Evolutionary conservation across 495 filamentous ascomycete species (phyloP).

Genomic region (Parachaetomium inaequale): DNA sequence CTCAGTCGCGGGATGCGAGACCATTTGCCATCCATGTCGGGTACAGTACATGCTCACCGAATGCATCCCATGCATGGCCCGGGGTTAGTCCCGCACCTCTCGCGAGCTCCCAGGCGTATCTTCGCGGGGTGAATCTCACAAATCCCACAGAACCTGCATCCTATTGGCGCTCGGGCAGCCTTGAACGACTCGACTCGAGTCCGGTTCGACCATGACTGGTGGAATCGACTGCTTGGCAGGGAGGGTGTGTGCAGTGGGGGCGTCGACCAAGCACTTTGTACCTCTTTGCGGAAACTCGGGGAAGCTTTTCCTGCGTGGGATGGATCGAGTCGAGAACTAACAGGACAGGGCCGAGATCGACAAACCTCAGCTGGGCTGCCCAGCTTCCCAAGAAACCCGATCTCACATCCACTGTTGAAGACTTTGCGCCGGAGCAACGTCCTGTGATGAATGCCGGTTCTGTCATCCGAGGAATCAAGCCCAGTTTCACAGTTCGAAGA

Average conservation of each 20-base stretch:
- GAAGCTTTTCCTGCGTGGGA: conserved; percentile 30
- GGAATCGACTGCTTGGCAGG: conserved; percentile 17
- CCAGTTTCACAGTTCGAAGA: background rate
- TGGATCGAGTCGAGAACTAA: conserved; percentile 24
- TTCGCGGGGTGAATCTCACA: conserved; percentile 23
- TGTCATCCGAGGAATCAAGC: background rate
- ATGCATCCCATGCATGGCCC: conserved; percentile 7
- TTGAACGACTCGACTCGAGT: conserved; percentile 10
- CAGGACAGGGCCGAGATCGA: background rate
- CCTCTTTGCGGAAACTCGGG: conserved; percentile 25
- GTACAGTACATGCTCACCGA: conserved; percentile 11
- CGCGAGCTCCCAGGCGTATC: background rate
- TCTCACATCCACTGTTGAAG: background rate
- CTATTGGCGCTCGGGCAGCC: conserved; percentile 26
- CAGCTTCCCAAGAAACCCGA: background rate
- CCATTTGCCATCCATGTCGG: conserved; percentile 9
- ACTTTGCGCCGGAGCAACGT: background rate
- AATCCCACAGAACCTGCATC: conserved; percentile 26
- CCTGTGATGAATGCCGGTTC: background rate
- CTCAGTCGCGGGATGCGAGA: background rate
- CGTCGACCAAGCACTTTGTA: background rate
- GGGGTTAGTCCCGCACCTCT: conserved; percentile 1
- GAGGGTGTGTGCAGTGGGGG: conserved; percentile 19
- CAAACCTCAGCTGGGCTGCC: background rate
- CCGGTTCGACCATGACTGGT: conserved; percentile 26